Conservation (phyloP, 1,284 basidiomycete genomes). For the Pseudozyma hubeiensis region DNA sequence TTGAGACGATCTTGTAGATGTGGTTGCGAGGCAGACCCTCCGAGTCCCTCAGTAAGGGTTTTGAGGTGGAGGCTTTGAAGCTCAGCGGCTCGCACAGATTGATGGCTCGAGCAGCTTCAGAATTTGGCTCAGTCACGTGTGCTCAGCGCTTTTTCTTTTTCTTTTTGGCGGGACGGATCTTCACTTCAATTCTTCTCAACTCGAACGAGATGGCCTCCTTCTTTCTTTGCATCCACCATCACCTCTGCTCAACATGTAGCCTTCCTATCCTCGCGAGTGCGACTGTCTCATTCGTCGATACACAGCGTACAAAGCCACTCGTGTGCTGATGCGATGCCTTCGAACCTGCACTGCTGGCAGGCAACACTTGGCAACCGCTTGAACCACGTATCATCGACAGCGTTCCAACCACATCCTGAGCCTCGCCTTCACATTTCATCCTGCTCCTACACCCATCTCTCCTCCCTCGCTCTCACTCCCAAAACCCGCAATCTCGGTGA, state of each 20-base stretch:
- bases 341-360: too few relatives aligned
- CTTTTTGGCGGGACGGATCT: background rate
- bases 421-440: background rate
- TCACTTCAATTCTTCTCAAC: background rate
- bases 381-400: background rate
- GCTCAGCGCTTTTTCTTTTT: background rate
- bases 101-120: background rate
- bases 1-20: background rate
- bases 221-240: background rate
- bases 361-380: too few relatives aligned
- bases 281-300: background rate
- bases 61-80: conserved; percentile 1
- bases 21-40: background rate
- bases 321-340: too few relatives aligned
- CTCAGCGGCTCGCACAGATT: background rate
- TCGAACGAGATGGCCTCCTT: background rate
- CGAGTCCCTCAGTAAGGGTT: background rate
- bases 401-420: conserved; percentile 1
- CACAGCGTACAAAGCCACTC: too few relatives aligned
- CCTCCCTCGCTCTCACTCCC: background rate
- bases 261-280: background rate
- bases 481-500: conserved; percentile 40
- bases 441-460: background rate
- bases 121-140: background rate
- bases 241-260: background rate